Base-by-base conservation (phyloP, 306 rosid genomes). In the Castanea mollissima region DNA sequence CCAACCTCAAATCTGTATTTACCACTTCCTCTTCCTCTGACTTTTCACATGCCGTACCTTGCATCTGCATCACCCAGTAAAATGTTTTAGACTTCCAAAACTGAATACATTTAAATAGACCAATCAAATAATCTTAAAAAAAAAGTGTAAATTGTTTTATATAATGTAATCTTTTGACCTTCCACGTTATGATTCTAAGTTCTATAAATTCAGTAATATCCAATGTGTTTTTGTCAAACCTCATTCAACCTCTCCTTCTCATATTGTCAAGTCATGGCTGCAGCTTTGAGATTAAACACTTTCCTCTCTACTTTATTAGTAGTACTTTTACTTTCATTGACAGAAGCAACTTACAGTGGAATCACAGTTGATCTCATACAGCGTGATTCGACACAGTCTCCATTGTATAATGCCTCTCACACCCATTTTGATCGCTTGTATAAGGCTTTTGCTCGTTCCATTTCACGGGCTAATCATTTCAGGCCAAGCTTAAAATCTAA, bases 341-440 rank as follows among this genome's bases (percentile, higher is more conserved):
- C 76, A 1, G 5, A 56, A 74, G 75, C 71, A 16, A 71, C 54
- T n/a, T 2, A 4, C 34, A 13, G 1, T 8, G 80, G 84, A 0
- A 69, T 90, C 55, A 73, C 84, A 0, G 60, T 72, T 19, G 46
- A 89, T 23, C 85, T 93, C 51, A 71, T 89, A 6, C 94, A 73
- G 41, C 88, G 83, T 19, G 93, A 88, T 64, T 91, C 93, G 0
- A 87, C 86, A 29, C 35, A 69, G 1, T 93, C 97, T 3, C 92
- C 90, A 0, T 72, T 29, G 21, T 81, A 81, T 54, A 63, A 87
- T 62, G 80, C 88, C 16, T 81, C 89, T 5, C 69, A 23, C 10
- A 74, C 88, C 46, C 71, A 29, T 25, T 86, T 46, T 12, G 68
- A 63, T 44, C 84, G 85, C 58, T 52, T 91, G 23, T 80, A 23